phyloP scores from a whole-genome alignment of 768 basidiomycete genomes.

The Russula sp. region DNA sequence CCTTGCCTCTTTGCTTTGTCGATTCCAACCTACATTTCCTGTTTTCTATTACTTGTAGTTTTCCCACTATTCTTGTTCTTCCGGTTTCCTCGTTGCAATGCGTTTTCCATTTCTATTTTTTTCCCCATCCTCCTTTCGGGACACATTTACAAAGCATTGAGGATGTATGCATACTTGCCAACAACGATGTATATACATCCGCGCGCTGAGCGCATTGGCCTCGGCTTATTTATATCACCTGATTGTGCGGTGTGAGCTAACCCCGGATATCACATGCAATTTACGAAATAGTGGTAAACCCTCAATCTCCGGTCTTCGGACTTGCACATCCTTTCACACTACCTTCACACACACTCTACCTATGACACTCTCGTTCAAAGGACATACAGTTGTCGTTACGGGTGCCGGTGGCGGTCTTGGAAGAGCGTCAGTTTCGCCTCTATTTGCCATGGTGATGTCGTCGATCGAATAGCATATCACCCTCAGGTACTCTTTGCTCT shows the following conservation, averaged over 20 bases:
- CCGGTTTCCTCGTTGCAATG: constrained; percentile 16
- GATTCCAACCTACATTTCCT: constrained; percentile 19
- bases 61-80: constrained; percentile 17
- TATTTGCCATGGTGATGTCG: neutral
- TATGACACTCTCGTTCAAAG: constrained; percentile 71
- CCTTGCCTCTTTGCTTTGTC: constrained; percentile 17
- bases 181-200: constrained; percentile 16
- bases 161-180: constrained; percentile 22
- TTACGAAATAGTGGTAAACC: neutral
- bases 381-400: constrained; percentile 89
- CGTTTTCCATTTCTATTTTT: constrained; percentile 1
- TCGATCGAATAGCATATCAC: neutral
- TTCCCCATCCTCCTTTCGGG: constrained; percentile 2
- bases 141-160: constrained; percentile 19
- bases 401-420: constrained; percentile 96
- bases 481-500: constrained; percentile 81
- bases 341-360: neutral
- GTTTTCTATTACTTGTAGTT: constrained; percentile 23
- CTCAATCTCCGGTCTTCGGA: neutral
- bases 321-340: neutral
- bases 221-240: constrained; percentile 19
- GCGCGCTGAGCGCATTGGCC: constrained; percentile 16
- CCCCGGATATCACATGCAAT: constrained; percentile 8
- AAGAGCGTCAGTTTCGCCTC: constrained; percentile 58
- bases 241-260: neutral